phyloP scores from a whole-genome alignment of 352 stramenopile genomes.

The Phytophthora boehmeriae region DNA sequence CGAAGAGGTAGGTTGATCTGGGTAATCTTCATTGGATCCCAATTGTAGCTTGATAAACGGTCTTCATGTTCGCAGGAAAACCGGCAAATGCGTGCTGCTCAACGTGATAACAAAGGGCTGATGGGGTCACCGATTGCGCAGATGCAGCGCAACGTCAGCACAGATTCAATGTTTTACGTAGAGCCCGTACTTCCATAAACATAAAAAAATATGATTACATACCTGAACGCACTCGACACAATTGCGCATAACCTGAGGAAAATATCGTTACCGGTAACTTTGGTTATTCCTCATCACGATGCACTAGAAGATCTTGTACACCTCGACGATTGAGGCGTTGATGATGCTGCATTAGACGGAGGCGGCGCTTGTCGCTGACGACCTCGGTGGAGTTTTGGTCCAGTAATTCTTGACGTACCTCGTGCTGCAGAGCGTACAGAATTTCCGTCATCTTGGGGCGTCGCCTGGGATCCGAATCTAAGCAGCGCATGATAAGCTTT shows the following conservation, averaged over 20 bases:
- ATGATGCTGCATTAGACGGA: slow-evolving; percentile 79
- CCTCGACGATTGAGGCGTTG: slow-evolving; percentile 75
- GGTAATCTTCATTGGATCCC: not conserved
- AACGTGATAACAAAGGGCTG: slow-evolving; percentile 52
- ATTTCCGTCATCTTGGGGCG: slow-evolving; percentile 84
- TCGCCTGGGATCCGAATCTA: slow-evolving; percentile 59
- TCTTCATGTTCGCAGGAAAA: slow-evolving; percentile 35
- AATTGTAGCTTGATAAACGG: slow-evolving; percentile 2
- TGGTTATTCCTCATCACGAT: slow-evolving; percentile 26
- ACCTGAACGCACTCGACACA: not conserved
- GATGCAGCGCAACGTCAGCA: slow-evolving; percentile 50
- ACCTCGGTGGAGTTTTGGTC: slow-evolving; percentile 70
- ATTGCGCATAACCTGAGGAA: no score
- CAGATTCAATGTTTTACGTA: slow-evolving; percentile 70
- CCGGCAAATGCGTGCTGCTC: slow-evolving; percentile 27
- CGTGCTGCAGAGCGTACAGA: slow-evolving; percentile 69
- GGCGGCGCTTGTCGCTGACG: slow-evolving; percentile 60
- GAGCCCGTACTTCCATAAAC: slow-evolving; percentile 17
- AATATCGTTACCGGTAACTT: no score
- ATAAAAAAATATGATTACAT: not conserved
- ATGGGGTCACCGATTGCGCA: slow-evolving; percentile 28
- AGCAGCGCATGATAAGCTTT: slow-evolving; percentile 68
- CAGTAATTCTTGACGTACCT: slow-evolving; percentile 78
- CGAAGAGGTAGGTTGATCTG: slow-evolving; percentile 27
- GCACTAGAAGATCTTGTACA: slow-evolving; percentile 60